Evolutionary conservation across 2,329 filamentous ascomycete species (phyloP), one percentile per base, ranked within the genome.

Genomic region (Sporothrix humicola): DNA sequence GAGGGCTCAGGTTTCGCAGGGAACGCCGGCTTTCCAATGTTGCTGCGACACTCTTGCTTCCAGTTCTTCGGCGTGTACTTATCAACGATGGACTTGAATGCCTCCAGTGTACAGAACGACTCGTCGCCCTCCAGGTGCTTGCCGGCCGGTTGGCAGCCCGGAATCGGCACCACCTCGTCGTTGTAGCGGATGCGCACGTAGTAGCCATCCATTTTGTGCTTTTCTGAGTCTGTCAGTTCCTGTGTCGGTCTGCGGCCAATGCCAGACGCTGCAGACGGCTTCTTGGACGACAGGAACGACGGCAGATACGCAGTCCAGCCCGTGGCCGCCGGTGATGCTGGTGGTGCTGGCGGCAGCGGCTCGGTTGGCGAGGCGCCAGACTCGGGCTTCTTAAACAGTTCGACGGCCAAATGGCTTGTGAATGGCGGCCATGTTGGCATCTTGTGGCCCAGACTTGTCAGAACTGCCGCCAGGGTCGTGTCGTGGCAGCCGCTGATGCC

Each of bases 171-270:
- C 3, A 94, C 88, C 71, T 87, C 86, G 81, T 98, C 96, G 78
- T 99, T 99, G 82, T 97, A 99, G 69, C 95, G 89, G 73, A 99
- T 82, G 20, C 96, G 90, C 15, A 99, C 95, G 81, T 92, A 99
- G 84, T 97, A 94, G 1, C 89, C 91, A 37, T 92, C 85, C 12
- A 97, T 82, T 72, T 85, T 86, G 17, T 85, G 82, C 77, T 86
- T 89, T 77, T 95, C 89, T 0, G 82, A 79, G 0, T 85, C 81
- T 0, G 84, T 86, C 72, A 96, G 83, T 13, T 89, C 84, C 0
- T 84, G 79, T 6, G 87, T 84, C 13, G 85, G 85, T 78, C 88
- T 91, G 59, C 93, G 88, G 9, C 88, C 88, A 73, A 93, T 91
- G 46, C 84, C 84, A 0, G 81, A 75, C 0, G 84, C 79, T 10